These are phyloP conservation scores for Crucibulum cyathiforme DNA, from an alignment of 1,284 basidiomycete species.

Conservation along the genomic window DNA sequence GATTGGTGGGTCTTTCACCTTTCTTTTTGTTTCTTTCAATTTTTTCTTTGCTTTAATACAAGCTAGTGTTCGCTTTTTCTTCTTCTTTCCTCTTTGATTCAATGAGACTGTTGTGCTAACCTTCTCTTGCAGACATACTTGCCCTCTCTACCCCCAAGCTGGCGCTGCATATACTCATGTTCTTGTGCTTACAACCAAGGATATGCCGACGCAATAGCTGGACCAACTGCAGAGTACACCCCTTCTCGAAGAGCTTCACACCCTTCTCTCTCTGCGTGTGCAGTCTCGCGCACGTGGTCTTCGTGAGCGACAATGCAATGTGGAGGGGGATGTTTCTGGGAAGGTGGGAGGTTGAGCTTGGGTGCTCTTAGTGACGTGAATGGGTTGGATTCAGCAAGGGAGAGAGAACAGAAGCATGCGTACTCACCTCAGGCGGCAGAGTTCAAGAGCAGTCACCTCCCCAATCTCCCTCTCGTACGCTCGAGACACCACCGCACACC, in stretches of 20 bases:
- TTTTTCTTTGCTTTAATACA: slow-evolving; percentile 1
- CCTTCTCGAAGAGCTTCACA: no score
- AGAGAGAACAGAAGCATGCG: not conserved
- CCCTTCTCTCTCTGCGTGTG: slow-evolving; percentile 46
- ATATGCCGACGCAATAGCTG: no score
- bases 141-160: slow-evolving; percentile 58
- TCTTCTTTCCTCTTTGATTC: no score
- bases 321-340: slow-evolving; percentile 76
- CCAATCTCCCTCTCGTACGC: not conserved
- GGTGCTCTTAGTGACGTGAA: not conserved
- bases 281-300: slow-evolving; percentile 73
- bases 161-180: slow-evolving; percentile 50
- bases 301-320: slow-evolving; percentile 75
- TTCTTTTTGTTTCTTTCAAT: slow-evolving; percentile 2
- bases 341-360: slow-evolving; percentile 63
- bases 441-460: not conserved
- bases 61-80: no score
- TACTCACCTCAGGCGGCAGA: no score
- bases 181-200: slow-evolving; percentile 35
- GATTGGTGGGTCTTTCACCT: no score
- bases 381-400: slow-evolving; percentile 2
- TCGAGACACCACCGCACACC: not conserved
- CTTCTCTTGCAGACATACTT: slow-evolving; percentile 43
- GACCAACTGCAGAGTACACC: slow-evolving; percentile 25
- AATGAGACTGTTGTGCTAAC: no score